Evolutionary conservation across 345 rosid genomes (phyloP), one percentile per base, ranked within the genome.

Genomic region (Theobroma cacao): DNA sequence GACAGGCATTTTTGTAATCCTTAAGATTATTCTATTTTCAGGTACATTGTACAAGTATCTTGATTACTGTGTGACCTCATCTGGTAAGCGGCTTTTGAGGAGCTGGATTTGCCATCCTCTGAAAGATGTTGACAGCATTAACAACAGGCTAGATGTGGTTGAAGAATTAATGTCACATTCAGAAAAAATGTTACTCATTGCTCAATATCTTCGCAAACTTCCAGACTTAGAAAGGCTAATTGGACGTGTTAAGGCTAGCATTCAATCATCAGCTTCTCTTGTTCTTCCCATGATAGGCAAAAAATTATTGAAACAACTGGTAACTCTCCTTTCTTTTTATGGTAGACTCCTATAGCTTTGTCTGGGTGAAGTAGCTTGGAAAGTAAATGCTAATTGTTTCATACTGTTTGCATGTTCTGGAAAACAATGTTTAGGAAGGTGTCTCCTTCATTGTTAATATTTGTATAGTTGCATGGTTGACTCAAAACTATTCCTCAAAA

Each of bases 91-190:
- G 75, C 93, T 92, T 75, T 88, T 95, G 75, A 88, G 99, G 84
- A 86, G 81, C 79, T 95, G 99, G 98, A 93, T 95, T 75, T 95
- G 98, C 84, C 99, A 93, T 82, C 99, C 99, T 28, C 90, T 93
- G 67, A 93, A 92, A 84, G 88, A 87, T 89, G 88, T 83, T 77
- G 91, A 69, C 43, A 81, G 80, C 87, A 95, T 95, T 80, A 92
- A 93, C 73, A 84, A 86, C 72, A 86, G 98, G 85, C 96, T 95
- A 31, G 80, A 95, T 82, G 91, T 86, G 67, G 91, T 92, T 58
- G 97, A 92, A 55, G 80, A 75, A 55, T 84, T 95, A 15, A 86
- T 41, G 26, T 78, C 76, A 70, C 82, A 85, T 78, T 81, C 98
- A 43, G 99, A 90, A 76, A 67, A 76, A 18, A 78, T 88, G 79